Base-by-base conservation (phyloP, 148 eudicot genomes). In the Heliamphora exappendiculata region DNA sequence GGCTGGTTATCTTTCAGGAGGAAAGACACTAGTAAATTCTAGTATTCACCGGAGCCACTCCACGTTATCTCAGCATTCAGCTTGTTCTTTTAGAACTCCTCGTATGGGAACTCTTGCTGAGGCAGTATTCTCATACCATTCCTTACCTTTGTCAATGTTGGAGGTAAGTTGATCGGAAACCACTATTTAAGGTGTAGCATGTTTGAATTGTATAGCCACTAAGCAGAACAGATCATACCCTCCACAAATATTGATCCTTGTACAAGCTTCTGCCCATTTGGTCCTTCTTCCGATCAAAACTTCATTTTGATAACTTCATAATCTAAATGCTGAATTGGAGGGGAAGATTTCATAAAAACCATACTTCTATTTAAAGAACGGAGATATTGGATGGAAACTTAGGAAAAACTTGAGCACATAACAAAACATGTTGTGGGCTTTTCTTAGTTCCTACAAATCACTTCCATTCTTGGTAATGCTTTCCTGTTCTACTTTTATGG, bases 41-140 rank as follows among this genome's bases (percentile, higher is more conserved):
- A 78, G 85, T 58, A 85, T 89, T 72, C 82, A 74, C 68, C 81
- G 97, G 1, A 81, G 91, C 82, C 92, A 88, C 59, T 94, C 97
- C 51, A 87, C 93, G 0, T 85, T 94, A 34, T 90, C 98, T 78
- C 90, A 84, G n/a, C 86, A 75, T 49, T 82, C 92, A 31, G 83
- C 78, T 66, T 70, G 47, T 75, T 33, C 89, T 33, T 50, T 73
- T 24, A 83, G 80, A 75, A 75, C 79, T 66, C 79, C 88, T 79
- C 82, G 78, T 17, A 37, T 50, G 53, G 85, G 81, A 63, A 49
- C 72, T 75, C 66, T 73, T 75, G 64, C 76, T 31, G 85, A 86
- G 67, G 94, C 88, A 75, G 42, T 87, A 4, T 58, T 79, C 67
- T 76, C 91, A 17, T 84, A 81, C 75, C 93, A 90, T 74, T 94